Base-by-base conservation (phyloP, 305 asterid species). In the Rubia balearica region DNA sequence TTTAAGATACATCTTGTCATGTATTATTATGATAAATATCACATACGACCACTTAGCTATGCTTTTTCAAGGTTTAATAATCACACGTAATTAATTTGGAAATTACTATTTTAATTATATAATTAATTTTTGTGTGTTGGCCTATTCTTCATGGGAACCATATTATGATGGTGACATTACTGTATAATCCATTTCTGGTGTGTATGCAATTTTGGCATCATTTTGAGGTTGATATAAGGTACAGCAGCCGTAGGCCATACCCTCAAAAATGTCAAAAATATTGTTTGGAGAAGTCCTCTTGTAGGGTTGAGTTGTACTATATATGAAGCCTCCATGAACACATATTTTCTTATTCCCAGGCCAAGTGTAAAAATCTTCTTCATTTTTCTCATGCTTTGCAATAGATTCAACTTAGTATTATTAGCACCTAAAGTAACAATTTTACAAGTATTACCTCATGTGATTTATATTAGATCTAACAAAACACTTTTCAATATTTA, bases 231-330 rank as follows among this genome's bases (percentile, higher is more conserved):
- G 36, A 62, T 33, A 38, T 62, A 61, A 17, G 42, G 65, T n/a
- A 16, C 22, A 55, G 62, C 61, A 62, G 70, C 46, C 57, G 19
- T 56, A 69, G 71, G 67, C 75, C 79, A 67, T 53, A 12, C 64
- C 9, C 10, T 51, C 38, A 1, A 17, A 41, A 69, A 67, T 67
- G 67, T 17, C 10, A 51, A 36, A 68, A 13, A 38, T 4, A 36
- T 36, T 71, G 73, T 46, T 13, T 42, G 62, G 75, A 73, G 69
- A 65, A 21, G 67, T 46, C 67, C 68, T 16, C 64, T 65, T 51
- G 72, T 70, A 70, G 76, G 80, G 72, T 21, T 64, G 30, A 21
- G 11, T 56, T 19, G 22, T 7, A 4, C 1, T 0, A 1, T 0
- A 1, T 1, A 55, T 6, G 17, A 49, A 49, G 6, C 56, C 56